Evolutionary conservation across 345 rosid genomes (phyloP).

Genomic region (Aquilaria yunnanensis): DNA sequence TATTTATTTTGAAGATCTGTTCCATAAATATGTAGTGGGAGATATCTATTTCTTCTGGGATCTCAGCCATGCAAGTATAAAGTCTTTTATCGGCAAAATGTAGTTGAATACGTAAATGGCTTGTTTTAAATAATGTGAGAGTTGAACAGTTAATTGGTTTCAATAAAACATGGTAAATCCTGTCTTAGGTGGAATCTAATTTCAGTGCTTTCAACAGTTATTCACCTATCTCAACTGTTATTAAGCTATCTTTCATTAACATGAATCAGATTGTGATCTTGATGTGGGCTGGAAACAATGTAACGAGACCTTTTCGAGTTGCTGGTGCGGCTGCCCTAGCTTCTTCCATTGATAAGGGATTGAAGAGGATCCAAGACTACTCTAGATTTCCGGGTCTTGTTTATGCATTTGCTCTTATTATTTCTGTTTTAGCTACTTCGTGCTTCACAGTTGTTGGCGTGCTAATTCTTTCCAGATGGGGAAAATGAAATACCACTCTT

Average conservation of each 20-base stretch:
- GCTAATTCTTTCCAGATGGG: constrained; percentile 35
- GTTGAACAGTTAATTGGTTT: too few relatives aligned
- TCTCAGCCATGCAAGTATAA: too few relatives aligned
- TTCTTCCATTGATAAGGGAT: constrained; percentile 27
- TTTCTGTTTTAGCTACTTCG: constrained; percentile 19
- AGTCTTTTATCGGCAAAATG: too few relatives aligned
- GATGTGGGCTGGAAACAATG: constrained; percentile 40
- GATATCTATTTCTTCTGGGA: too few relatives aligned
- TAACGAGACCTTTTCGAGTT: constrained; percentile 36
- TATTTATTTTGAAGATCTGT: too few relatives aligned
- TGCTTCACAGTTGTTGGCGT: constrained; percentile 21
- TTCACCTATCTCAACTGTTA: too few relatives aligned
- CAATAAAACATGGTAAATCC: too few relatives aligned
- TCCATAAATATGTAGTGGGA: too few relatives aligned
- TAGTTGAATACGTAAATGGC: too few relatives aligned
- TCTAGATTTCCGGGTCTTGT: constrained; percentile 23
- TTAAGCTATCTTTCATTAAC: too few relatives aligned
- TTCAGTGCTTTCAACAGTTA: not conserved
- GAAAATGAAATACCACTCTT: constrained; percentile 14
- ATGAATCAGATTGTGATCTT: constrained; percentile 28
- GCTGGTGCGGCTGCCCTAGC: constrained; percentile 39
- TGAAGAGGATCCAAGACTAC: constrained; percentile 29
- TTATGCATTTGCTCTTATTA: constrained; percentile 32
- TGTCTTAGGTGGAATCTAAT: too few relatives aligned
- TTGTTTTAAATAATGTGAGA: too few relatives aligned